Evolutionary conservation across 2,329 filamentous ascomycete species (phyloP), one percentile per base, ranked within the genome.

Genomic region (Fusarium buharicum): DNA sequence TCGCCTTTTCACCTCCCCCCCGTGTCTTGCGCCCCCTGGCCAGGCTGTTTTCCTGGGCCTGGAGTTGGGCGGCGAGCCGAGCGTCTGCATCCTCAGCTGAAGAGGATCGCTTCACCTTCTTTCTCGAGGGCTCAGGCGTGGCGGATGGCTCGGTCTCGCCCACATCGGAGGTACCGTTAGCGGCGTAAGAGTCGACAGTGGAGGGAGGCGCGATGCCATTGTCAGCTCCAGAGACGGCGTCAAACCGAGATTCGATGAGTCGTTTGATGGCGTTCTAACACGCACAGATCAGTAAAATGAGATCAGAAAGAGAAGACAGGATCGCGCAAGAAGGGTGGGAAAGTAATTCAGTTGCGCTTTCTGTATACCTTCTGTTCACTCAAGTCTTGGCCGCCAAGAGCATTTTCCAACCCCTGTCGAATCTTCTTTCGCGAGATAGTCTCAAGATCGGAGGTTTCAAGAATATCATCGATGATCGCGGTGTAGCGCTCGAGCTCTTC

Each of bases 1-100:
- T 80, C 51, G 82, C 76, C 61, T 83, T 79, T 73, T 87, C 86
- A 63, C 86, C 86, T 11, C 89, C 91, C 7, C 92, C 91, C 39
- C 94, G 85, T 4, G 93, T 97, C 16, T 91, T 85, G 50, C 92
- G 84, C 44, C 86, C 87, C 38, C 86, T 82, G 3, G 79, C 81
- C 45, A 84, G 78, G 57, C 86, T 83, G 76, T 98, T 96, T 78
- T 97, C 92, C 75, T 98, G 91, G 0, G 93, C 94, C 77, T 99
- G 95, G 31, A 99, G 82, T 74, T 90, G 87, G 14, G 93, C 93
- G 1, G 95, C 95, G 60, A 94, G 86, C 39, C 90, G 87, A 30
- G 94, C 95, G 76, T 99, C 95, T 28, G 91, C 89, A 64, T 96
- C 92, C 66, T 86, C 84, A 9, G 78, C 79, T 33, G 81, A 78